Base-by-base conservation (phyloP, 495 filamentous ascomycete species). In the Baudoinia panamericana region DNA sequence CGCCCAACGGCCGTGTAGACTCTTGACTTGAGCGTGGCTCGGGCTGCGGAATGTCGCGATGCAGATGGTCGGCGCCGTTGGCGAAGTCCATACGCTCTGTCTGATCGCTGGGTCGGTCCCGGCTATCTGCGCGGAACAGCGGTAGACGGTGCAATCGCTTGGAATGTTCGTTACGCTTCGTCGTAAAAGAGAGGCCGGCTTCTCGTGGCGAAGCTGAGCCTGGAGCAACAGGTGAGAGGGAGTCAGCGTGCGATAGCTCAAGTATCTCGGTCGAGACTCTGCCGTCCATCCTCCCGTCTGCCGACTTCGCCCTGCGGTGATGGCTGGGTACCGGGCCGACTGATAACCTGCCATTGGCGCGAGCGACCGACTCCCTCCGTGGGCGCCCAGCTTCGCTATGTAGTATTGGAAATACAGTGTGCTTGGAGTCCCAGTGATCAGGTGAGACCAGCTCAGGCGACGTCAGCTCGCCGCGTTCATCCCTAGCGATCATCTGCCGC, bases 401-500 rank as follows among this genome's bases (percentile, higher is more conserved):
- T 21, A 20, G 17, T 4, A 25, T 11, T 9, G 36, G 37, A 17
- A 38, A 37, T 12, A 17, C 43, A 13, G 30, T 37, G 12, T 45
- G 24, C 40, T 39, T 32, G 4, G 42, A 50, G n/a, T 59, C 57
- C 60, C 60, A 62, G 32, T 62, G 57, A 36, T 63, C 53, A 2
- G 58, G 56, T 1, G 58, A 59, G 13, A 53, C 50, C 27, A 39
- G 8, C 5, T 45, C 47, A 12, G 47, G 41, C 24, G 47, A 46
- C 17, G 28, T 26, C 4, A 36, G 31, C 37, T 51, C 38, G 12
- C 38, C 43, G 2, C 30, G 24, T 16, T 46, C 43, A n/a, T 51
- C 44, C 24, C 43, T 42, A 1, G 36, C 48, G 18, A 51, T 51
- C 36, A 54, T 33, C n/a, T 73, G 65, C 46, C 69, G 64, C 72